Base-by-base conservation (phyloP, 805 yeast genomes). In the Candida yuanshanica region DNA sequence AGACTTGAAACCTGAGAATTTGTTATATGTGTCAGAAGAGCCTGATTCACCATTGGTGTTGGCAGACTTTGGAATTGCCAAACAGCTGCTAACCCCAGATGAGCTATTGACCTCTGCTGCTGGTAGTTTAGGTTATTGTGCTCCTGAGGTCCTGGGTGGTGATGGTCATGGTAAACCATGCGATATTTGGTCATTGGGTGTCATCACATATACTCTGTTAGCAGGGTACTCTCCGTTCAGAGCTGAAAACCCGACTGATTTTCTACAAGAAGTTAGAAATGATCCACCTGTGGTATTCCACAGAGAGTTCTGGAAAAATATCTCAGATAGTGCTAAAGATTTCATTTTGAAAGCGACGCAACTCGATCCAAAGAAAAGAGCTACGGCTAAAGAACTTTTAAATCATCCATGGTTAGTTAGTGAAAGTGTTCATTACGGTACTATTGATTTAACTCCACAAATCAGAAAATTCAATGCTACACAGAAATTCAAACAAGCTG, bases 41-140 rank as follows among this genome's bases (percentile, higher is more conserved):
- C 74, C 69, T 12, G 71, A 79, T 46, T 81, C 95, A 8, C 79
- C 77, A 41, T 70, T 91, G 26, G 96, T 90, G 10, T 69, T 91
- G 48, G 96, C 97, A 1, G 99, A 91, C 65, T 91, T 91, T 62
- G 99, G 99, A 37, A 93, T 91, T 47, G 96, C 98, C 25, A 87
- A 87, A 60, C 74, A 77, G 52, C 66, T 91, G 48, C 69, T 71
- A 44, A 61, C 70, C 11, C 72, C 77, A 4, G 74, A 78, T 50
- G 87, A 83, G 42, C 66, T 76, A 45, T 68, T 87, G 44, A 78
- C 72, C 24, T 68, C 82, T 18, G 81, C 85, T 33, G 95, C 96
- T 1, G 98, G 98, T 1, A 85, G 96, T 1, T 81, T 87, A 63
- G 98, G 99, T 2, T 91, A 91, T 60, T 96, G 95, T 25, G 98